These are phyloP conservation scores for Linnemannia exigua DNA, from an alignment of 192 early-diverging fungal species.

Conservation along the genomic window DNA sequence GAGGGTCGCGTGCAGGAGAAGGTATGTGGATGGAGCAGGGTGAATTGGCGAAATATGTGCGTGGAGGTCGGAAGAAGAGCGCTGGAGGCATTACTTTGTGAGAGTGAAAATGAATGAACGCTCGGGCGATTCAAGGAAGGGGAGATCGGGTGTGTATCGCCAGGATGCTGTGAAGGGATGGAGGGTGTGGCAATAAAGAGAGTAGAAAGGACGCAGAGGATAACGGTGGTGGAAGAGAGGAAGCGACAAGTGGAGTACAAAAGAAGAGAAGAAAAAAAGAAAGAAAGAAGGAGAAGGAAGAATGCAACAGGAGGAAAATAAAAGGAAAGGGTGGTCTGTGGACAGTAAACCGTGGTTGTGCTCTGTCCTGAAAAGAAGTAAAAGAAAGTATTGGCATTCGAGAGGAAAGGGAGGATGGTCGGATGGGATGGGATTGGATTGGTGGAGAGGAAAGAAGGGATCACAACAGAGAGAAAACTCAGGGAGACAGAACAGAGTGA, in stretches of 20 bases:
- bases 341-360: constrained; percentile 1
- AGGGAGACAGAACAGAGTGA: neutral
- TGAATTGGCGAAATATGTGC: neutral
- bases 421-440: neutral
- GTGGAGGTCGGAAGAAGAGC: neutral
- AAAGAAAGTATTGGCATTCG: neutral
- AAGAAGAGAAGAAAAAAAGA: neutral
- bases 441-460: neutral
- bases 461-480: neutral
- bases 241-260: neutral
- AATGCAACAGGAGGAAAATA: neutral
- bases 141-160: neutral
- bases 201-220: neutral
- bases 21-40: neutral
- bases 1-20: neutral
- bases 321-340: neutral
- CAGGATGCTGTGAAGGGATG: neutral
- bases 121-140: constrained; percentile 1
- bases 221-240: neutral
- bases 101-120: neutral
- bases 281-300: constrained; percentile 9
- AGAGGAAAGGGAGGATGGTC: neutral
- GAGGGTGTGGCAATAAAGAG: too few species aligned
- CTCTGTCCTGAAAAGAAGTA: neutral
- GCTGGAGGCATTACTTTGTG: neutral